These are phyloP conservation scores for Epichloe scottii DNA, from an alignment of 2,329 filamentous ascomycete species.

Conservation along the genomic window DNA sequence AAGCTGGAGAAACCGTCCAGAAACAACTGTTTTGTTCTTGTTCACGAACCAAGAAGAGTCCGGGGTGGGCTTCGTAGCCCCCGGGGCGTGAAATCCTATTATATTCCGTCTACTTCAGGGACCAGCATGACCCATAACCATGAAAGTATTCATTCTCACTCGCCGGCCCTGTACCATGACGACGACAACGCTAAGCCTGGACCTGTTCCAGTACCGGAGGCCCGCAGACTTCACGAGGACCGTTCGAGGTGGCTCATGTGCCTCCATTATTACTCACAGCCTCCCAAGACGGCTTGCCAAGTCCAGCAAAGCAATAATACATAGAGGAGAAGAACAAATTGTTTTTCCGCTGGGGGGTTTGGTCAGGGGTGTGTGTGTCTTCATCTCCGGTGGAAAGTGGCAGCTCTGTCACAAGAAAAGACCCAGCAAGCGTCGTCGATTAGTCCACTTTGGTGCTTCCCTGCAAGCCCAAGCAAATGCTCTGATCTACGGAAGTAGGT, in stretches of 20 bases:
- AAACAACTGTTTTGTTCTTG: background rate
- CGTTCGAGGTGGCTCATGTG: constrained; percentile 1
- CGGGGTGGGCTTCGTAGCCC: constrained; percentile 7
- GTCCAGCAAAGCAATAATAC: background rate
- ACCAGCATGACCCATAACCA: background rate
- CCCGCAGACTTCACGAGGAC: constrained; percentile 3
- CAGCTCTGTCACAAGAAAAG: background rate
- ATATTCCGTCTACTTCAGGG: constrained; percentile 2
- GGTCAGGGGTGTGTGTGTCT: too few species aligned
- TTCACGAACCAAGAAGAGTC: constrained; percentile 1
- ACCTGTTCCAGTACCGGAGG: background rate
- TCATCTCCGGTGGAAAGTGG: background rate
- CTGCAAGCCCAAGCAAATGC: background rate
- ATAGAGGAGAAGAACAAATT: background rate
- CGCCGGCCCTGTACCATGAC: background rate
- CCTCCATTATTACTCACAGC: background rate
- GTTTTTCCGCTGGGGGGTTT: background rate
- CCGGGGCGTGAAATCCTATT: constrained; percentile 6
- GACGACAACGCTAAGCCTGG: constrained; percentile 1
- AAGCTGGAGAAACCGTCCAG: background rate
- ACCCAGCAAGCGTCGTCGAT: background rate
- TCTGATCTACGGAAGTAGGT: background rate
- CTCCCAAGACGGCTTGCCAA: background rate
- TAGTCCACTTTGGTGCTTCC: background rate
- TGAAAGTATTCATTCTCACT: background rate